Conservation (phyloP, 176 grass and related monocot genomes). For the Raddia guianensis region DNA sequence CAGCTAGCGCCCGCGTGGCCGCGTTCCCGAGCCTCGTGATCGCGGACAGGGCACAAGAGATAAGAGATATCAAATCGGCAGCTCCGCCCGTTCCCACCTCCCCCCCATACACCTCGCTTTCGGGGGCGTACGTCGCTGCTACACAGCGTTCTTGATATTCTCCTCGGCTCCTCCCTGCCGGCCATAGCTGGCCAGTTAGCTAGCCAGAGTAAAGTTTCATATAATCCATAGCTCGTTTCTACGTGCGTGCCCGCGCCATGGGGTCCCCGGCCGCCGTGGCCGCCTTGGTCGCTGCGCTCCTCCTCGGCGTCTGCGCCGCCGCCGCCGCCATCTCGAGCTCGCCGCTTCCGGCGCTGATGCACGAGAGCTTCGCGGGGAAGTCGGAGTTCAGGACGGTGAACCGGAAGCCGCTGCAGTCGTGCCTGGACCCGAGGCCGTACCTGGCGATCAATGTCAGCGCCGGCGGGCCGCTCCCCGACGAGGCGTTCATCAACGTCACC, state of each 20-base stretch:
- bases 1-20: not conserved
- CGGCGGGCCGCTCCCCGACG: constrained; percentile 50
- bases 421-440: constrained; percentile 48
- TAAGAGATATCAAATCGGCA: constrained; percentile 16
- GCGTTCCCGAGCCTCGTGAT: not conserved
- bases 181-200: no score
- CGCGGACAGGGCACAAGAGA: not conserved
- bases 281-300: not conserved
- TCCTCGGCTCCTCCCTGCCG: no score
- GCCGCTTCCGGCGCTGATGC: constrained; percentile 16
- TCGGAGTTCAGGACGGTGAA: constrained; percentile 84
- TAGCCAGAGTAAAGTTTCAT: not conserved
- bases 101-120: constrained; percentile 1
- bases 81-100: constrained; percentile 41
- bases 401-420: constrained; percentile 57
- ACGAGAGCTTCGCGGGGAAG: constrained; percentile 48
- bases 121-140: not conserved
- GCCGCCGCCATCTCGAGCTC: not conserved
- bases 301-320: constrained; percentile 13
- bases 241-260: not conserved
- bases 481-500: constrained; percentile 63
- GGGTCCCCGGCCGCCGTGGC: not conserved
- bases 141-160: no score
- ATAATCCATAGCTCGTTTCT: not conserved
- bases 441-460: constrained; percentile 50